phyloP scores from a whole-genome alignment of 1,284 basidiomycete genomes.

The Wallemia hederae region DNA sequence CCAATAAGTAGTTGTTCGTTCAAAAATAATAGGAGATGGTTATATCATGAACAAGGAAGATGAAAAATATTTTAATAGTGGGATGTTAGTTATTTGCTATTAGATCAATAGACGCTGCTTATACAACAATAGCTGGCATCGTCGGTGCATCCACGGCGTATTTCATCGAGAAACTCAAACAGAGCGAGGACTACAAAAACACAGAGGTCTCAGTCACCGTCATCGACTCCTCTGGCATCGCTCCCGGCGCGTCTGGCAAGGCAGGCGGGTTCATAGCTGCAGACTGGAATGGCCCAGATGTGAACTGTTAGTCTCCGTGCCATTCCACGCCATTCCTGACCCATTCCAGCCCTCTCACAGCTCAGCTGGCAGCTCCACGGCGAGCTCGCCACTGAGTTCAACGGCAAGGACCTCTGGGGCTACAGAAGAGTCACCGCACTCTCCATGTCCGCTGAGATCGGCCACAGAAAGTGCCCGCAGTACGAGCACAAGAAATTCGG shows the following conservation, averaged over 20 bases:
- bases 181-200: too few relatives aligned
- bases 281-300: slow-evolving; percentile 14
- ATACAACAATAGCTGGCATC: slow-evolving; percentile 9
- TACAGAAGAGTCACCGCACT: slow-evolving; percentile 14
- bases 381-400: slow-evolving; percentile 12
- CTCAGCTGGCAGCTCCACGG: slow-evolving; percentile 16
- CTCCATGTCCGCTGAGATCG: slow-evolving; percentile 7
- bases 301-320: not conserved
- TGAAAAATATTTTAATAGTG: not conserved
- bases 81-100: not conserved
- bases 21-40: too few relatives aligned
- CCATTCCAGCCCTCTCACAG: slow-evolving; percentile 12
- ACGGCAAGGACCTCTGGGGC: slow-evolving; percentile 12
- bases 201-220: slow-evolving; percentile 9
- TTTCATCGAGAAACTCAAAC: slow-evolving; percentile 10
- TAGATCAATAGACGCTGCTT: not conserved
- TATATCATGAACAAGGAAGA: too few relatives aligned
- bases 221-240: slow-evolving; percentile 14
- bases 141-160: slow-evolving; percentile 15
- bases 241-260: slow-evolving; percentile 16
- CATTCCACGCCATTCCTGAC: slow-evolving; percentile 6
- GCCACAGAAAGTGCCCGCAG: not conserved
- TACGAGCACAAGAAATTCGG: slow-evolving; percentile 4
- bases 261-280: slow-evolving; percentile 17
- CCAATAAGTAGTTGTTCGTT: not conserved